Evolutionary conservation across 2,329 filamentous ascomycete genomes (phyloP), one percentile per base, ranked within the genome.

Genomic region (Knoxdaviesia proteae): DNA sequence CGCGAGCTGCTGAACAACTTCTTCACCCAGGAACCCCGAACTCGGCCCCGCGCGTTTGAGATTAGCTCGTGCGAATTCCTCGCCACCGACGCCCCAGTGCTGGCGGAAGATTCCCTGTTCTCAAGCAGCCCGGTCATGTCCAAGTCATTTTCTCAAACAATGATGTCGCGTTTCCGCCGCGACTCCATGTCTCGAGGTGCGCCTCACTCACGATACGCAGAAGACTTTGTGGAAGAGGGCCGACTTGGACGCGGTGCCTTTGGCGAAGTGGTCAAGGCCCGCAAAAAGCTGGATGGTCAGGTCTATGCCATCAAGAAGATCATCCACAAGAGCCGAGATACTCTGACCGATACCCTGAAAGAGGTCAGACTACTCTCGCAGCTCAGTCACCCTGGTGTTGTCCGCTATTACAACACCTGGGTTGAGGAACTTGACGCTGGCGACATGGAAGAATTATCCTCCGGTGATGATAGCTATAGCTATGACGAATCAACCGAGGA

Each of bases 251-350:
- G 88, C 56, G 90, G 90, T 38, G 90, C 88, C 0, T 98, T 94
- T 59, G 90, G 90, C 5, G 84, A 94, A 59, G 90, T 98, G 29
- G 84, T 96, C 44, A 92, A 94, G 57, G 88, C 88, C 3, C 74
- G 88, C 33, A 93, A 94, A 58, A 94, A 90, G 61, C 73, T 94
- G 4, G 90, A 96, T 55, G 84, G 84, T 1, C 82, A 87, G 45
- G 79, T 92, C 38, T 98, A 96, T 59, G 90, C 90, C 11, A 83
- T 98, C 55, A 98, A 98, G 58, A 94, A 96, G 56, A 90, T 98
- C 47, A 84, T 77, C 1, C 83, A 90, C 50, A 78, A 79, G 42
- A 84, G 84, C 1, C 72, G 80, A 31, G 70, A 77, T 45, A 49
- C 46, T 7, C 65, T 96, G 36, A 87, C 81, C 0, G 82, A 94